These are phyloP conservation scores for Eleusine coracana DNA, from an alignment of 176 grass and related monocot genomes.

Conservation along the genomic window DNA sequence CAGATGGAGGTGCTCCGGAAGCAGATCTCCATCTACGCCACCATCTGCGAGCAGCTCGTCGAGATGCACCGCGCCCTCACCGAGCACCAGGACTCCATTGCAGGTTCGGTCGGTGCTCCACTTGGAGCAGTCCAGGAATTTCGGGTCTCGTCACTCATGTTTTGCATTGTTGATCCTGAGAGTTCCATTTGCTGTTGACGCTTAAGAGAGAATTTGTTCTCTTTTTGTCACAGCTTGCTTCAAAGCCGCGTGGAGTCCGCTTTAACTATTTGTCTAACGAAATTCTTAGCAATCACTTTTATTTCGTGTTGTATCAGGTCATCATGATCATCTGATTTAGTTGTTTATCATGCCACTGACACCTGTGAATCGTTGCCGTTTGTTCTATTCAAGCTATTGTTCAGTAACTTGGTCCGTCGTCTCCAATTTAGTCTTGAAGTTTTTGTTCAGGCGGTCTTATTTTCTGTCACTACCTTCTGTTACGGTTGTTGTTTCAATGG, in stretches of 20 bases:
- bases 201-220: not conserved
- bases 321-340: not conserved
- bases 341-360: conserved; percentile 9
- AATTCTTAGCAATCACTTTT: conserved; percentile 1
- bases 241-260: not conserved
- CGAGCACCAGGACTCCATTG: conserved; percentile 78
- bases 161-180: conserved; percentile 5
- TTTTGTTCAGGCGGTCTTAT: not conserved
- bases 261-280: not conserved
- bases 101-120: conserved; percentile 47
- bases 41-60: conserved; percentile 94
- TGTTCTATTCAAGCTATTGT: conserved; percentile 13
- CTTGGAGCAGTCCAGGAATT: not conserved
- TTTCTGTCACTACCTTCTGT: not conserved
- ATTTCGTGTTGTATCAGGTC: not conserved
- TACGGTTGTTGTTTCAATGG: conserved; percentile 8
- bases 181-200: conserved; percentile 17
- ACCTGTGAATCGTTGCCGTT: not conserved
- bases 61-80: conserved; percentile 91
- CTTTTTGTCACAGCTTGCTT: not conserved
- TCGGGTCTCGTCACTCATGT: not conserved
- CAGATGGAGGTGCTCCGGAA: conserved; percentile 95
- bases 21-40: conserved; percentile 97
- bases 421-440: not conserved
- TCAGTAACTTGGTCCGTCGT: not conserved